These are phyloP conservation scores for Kazachstania viticola DNA, from an alignment of 805 yeast species.

Conservation along the genomic window DNA sequence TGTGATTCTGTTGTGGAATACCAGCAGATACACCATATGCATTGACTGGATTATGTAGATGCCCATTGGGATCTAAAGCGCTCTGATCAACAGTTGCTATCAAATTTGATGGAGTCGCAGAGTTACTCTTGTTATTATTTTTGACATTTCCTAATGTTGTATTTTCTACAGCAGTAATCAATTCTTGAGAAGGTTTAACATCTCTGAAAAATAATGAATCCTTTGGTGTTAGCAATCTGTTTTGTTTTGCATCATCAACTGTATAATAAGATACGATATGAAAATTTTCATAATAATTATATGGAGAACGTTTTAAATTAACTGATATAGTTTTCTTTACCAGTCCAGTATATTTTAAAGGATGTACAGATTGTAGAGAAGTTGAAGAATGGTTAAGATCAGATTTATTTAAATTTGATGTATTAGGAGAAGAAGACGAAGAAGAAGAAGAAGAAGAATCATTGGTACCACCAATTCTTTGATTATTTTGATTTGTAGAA, in stretches of 20 bases:
- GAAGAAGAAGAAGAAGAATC: constrained; percentile 1
- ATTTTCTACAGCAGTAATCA: constrained; percentile 47
- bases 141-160: constrained; percentile 47
- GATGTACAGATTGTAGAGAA: constrained; percentile 6
- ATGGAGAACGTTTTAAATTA: constrained; percentile 38
- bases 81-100: constrained; percentile 10
- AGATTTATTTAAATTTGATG: background rate
- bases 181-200: constrained; percentile 33
- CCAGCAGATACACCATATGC: no score
- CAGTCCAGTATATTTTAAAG: constrained; percentile 38
- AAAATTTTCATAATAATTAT: constrained; percentile 6
- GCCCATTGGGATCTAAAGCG: constrained; percentile 28
- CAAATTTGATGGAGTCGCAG: constrained; percentile 2
- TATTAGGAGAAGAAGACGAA: background rate
- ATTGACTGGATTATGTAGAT: constrained; percentile 31
- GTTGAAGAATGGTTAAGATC: constrained; percentile 1
- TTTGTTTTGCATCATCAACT: constrained; percentile 58
- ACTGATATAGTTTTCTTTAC: constrained; percentile 75
- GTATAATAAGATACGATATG: constrained; percentile 75
- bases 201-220: constrained; percentile 39
- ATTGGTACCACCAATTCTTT: background rate
- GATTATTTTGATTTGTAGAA: constrained; percentile 8
- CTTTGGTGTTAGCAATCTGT: constrained; percentile 46
- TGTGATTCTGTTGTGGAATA: no score
- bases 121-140: constrained; percentile 3